A percentile compares a stretch with the other conserved stretches of the same genome.
These are phyloP conservation scores for Lachancea sp. DNA, from an alignment of 805 yeast genomes.

Conservation along the genomic window DNA sequence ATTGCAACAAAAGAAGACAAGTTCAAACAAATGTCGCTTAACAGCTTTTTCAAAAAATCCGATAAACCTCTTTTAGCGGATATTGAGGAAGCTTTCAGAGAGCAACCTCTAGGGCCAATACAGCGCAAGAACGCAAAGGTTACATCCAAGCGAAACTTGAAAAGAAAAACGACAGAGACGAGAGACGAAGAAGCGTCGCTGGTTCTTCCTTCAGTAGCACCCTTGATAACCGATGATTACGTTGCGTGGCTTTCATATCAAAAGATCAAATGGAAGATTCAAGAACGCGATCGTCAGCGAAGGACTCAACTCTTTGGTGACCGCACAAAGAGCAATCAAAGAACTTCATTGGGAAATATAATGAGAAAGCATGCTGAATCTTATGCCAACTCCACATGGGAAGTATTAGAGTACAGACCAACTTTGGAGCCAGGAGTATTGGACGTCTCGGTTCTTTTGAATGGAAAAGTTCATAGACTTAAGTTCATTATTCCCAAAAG, in stretches of 20 bases:
- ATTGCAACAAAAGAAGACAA: conserved; percentile 57
- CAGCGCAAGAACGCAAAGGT: conserved; percentile 34
- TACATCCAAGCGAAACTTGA: conserved; percentile 30
- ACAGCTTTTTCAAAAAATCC: conserved; percentile 48
- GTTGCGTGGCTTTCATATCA: conserved; percentile 63
- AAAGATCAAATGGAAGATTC: conserved; percentile 82
- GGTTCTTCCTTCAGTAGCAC: conserved; percentile 41
- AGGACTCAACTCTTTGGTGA: conserved; percentile 76
- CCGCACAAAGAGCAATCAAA: conserved; percentile 43
- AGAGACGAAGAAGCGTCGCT: conserved; percentile 41
- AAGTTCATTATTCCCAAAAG: conserved; percentile 68
- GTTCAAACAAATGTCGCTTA: conserved; percentile 62
- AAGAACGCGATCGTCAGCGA: conserved; percentile 63
- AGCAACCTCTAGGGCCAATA: conserved; percentile 19
- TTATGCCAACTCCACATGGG: conserved; percentile 78
- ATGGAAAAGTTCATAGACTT: conserved; percentile 66
- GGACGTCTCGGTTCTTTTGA: conserved; percentile 62
- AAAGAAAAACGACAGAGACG: conserved; percentile 26
- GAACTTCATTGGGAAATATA: conserved; percentile 61
- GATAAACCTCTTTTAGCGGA: conserved; percentile 48
- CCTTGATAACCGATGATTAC: conserved; percentile 62
- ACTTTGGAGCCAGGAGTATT: conserved; percentile 67
- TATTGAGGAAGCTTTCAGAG: conserved; percentile 64
- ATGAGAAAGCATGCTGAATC: conserved; percentile 72
- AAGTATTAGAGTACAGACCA: conserved; percentile 61